Evolutionary conservation across 208 protist species (phyloP).

Genomic region (Acanthamoeba culbertsoni): DNA sequence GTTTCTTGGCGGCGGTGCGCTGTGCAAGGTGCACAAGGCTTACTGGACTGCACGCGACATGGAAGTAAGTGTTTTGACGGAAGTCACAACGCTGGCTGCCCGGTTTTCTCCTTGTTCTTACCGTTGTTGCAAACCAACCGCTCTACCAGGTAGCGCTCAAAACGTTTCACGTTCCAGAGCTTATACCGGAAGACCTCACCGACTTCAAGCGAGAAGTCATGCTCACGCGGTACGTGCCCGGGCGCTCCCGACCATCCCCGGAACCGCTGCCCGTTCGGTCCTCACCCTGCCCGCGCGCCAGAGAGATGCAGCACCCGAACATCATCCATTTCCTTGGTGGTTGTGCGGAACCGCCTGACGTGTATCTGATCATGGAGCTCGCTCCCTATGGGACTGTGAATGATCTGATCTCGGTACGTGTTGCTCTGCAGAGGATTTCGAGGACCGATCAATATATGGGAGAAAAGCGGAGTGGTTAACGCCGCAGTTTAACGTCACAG

Average conservation of each 20-base stretch:
- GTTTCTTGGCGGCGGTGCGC: not conserved
- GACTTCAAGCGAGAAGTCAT: constrained; percentile 54
- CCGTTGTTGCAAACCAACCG: not conserved
- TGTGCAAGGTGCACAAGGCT: constrained; percentile 31
- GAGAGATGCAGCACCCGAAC: constrained; percentile 35
- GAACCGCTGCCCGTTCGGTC: no score
- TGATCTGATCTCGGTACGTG: not conserved
- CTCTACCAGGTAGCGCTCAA: constrained; percentile 5
- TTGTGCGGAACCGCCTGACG: not conserved
- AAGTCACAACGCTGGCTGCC: not conserved
- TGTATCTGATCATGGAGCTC: constrained; percentile 53
- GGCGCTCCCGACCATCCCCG: no score
- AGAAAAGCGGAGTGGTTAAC: no score
- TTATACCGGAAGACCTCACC: not conserved
- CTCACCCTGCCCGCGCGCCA: not conserved
- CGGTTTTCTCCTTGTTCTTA: not conserved
- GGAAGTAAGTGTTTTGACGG: not conserved
- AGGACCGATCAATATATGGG: no score
- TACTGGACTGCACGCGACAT: constrained; percentile 23
- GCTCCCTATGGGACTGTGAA: constrained; percentile 11
- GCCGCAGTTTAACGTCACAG: no score
- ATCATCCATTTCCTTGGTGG: constrained; percentile 48
- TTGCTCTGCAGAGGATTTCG: not conserved
- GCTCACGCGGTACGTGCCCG: not conserved
- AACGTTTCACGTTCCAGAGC: constrained; percentile 32